Conservation (phyloP, 75 land plant genomes). For the Sequoia sempervirens region DNA sequence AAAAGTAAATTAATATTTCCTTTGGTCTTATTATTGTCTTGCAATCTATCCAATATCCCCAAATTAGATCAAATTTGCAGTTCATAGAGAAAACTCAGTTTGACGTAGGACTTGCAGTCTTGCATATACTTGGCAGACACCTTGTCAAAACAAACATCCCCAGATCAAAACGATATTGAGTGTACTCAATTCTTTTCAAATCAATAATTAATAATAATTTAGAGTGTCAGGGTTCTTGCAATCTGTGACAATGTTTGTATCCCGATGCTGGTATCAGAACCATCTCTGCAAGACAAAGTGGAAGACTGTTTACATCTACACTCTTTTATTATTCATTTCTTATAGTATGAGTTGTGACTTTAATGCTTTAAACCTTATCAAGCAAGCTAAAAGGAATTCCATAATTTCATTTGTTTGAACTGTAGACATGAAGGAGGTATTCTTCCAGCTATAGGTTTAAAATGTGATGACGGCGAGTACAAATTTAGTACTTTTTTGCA, state of each 20-base stretch:
- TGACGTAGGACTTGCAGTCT: no score
- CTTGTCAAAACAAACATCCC: no score
- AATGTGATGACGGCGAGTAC: not conserved
- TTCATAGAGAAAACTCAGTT: no score
- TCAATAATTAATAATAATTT: not conserved
- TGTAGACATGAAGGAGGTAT: conserved; percentile 83
- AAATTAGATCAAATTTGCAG: no score
- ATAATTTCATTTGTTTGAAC: not conserved
- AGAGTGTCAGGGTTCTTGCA: not conserved
- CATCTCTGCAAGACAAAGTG: not conserved
- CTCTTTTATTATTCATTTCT: not conserved
- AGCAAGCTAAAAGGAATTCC: not conserved
- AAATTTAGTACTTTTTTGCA: not conserved
- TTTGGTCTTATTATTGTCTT: no score
- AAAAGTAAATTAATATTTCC: no score
- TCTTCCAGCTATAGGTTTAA: conserved; percentile 19
- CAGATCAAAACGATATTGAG: no score
- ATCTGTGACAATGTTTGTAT: not conserved
- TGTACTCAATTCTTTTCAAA: not conserved
- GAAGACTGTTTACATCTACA: not conserved
- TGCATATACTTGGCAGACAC: no score
- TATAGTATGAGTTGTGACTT: not conserved
- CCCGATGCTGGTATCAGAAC: not conserved
- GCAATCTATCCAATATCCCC: no score
- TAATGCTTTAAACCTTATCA: not conserved